Conservation (phyloP, 805 yeast species). For the Wickerhamiella bombiphila region DNA sequence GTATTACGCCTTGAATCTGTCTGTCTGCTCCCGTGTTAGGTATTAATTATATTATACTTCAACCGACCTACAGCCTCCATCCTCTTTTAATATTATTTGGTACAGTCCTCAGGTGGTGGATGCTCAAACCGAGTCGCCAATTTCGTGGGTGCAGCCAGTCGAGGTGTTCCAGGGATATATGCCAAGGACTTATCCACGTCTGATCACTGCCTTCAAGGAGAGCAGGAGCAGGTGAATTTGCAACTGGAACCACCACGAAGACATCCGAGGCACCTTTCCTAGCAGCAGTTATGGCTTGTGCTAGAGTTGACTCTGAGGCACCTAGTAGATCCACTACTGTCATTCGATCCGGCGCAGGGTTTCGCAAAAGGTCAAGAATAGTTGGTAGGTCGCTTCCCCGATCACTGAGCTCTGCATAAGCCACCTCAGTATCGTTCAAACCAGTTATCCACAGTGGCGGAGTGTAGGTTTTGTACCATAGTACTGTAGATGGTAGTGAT, state of each 20-base stretch:
- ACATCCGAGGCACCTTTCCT: not conserved
- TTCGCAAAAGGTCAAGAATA: not conserved
- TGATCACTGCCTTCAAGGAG: too few species aligned
- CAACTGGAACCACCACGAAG: not conserved
- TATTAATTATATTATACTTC: too few species aligned
- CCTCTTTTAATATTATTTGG: too few species aligned
- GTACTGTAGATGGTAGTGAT: conserved; percentile 23
- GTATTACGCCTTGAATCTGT: too few species aligned
- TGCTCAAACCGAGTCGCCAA: not conserved
- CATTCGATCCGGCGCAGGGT: not conserved
- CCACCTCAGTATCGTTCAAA: conserved; percentile 16
- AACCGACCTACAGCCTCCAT: too few species aligned
- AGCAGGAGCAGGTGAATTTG: not conserved
- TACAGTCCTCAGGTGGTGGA: too few species aligned
- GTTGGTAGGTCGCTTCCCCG: not conserved
- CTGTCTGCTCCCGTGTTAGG: too few species aligned
- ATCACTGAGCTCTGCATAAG: conserved; percentile 15
- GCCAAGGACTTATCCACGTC: not conserved
- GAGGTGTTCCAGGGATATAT: not conserved
- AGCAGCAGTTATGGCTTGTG: not conserved
- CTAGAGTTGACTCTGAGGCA: not conserved
- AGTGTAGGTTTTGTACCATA: conserved; percentile 91
- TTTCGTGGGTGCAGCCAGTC: not conserved
- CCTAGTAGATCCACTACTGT: conserved; percentile 1
- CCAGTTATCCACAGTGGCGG: conserved; percentile 82